A percentile compares a stretch with the other conserved stretches of the same genome.
phyloP scores from a whole-genome alignment of 208 protist genomes.

The Strigomonas oncopelti region DNA sequence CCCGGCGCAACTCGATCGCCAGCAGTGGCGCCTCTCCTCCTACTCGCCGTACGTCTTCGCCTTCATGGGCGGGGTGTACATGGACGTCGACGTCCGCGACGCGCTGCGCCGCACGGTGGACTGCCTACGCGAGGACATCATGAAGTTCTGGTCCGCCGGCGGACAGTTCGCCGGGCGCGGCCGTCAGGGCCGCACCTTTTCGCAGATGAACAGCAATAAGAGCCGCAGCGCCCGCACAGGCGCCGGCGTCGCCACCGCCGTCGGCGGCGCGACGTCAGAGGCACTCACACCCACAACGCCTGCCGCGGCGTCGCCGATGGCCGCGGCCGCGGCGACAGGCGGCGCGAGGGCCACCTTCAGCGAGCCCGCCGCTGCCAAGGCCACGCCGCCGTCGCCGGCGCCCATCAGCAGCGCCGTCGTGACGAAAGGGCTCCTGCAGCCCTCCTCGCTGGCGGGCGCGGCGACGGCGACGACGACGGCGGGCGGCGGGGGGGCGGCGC shows the following conservation, averaged over 20 bases:
- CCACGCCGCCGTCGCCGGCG: neutral
- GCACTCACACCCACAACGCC: neutral
- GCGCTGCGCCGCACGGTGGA: constrained; percentile 28
- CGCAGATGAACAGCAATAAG: neutral
- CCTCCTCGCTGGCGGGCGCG: neutral
- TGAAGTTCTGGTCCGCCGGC: constrained; percentile 11
- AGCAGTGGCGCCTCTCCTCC: neutral
- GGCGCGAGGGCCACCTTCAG: neutral
- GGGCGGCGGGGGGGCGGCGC: too few species aligned
- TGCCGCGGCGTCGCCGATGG: too few species aligned
- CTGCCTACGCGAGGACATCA: constrained; percentile 18
- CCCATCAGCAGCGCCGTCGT: neutral
- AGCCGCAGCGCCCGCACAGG: neutral
- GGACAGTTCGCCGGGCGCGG: neutral
- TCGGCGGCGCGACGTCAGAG: too few species aligned
- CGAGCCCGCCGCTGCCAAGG: neutral
- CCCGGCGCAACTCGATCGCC: neutral
- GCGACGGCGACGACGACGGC: neutral
- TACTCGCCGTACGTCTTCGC: constrained; percentile 34
- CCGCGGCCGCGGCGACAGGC: neutral
- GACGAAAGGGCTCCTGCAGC: neutral
- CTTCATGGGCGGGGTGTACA: constrained; percentile 44
- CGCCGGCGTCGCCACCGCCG: neutral
- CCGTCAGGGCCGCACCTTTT: neutral
- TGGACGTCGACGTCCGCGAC: constrained; percentile 25